Conservation (phyloP, 2,329 filamentous ascomycete genomes). For the Seiridium unicorne region DNA sequence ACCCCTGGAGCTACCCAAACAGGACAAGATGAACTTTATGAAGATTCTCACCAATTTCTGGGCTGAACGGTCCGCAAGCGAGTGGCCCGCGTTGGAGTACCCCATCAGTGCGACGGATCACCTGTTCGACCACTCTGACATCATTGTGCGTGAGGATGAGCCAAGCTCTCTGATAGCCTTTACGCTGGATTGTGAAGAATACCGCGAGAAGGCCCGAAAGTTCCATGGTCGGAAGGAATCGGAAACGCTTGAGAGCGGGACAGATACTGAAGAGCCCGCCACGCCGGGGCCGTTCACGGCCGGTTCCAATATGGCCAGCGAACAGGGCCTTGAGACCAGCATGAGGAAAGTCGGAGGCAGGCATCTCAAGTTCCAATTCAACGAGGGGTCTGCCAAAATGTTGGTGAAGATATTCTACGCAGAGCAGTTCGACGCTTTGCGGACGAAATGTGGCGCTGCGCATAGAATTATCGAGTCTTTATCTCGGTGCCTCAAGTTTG, state of each 20-base stretch:
- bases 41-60: slow-evolving; percentile 97
- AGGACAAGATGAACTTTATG: slow-evolving; percentile 90
- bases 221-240: slow-evolving; percentile 26
- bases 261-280: slow-evolving; percentile 26
- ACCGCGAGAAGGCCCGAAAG: slow-evolving; percentile 70
- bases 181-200: slow-evolving; percentile 84
- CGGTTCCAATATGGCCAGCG: slow-evolving; percentile 31
- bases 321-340: slow-evolving; percentile 80
- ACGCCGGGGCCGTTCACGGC: slow-evolving; percentile 26
- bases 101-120: slow-evolving; percentile 86
- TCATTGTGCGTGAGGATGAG: slow-evolving; percentile 96
- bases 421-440: slow-evolving; percentile 93
- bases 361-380: slow-evolving; percentile 94
- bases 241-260: slow-evolving; percentile 16
- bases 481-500: slow-evolving; percentile 95
- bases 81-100: slow-evolving; percentile 90
- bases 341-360: slow-evolving; percentile 82
- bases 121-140: slow-evolving; percentile 94
- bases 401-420: slow-evolving; percentile 99
- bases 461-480: slow-evolving; percentile 94
- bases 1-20: slow-evolving; percentile 77
- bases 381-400: slow-evolving; percentile 89
- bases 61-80: slow-evolving; percentile 94
- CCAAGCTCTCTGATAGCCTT: slow-evolving; percentile 95
- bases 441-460: slow-evolving; percentile 87